These are phyloP conservation scores for Pseudogymnoascus sp. DNA, from an alignment of 2,329 filamentous ascomycete genomes.

Conservation along the genomic window DNA sequence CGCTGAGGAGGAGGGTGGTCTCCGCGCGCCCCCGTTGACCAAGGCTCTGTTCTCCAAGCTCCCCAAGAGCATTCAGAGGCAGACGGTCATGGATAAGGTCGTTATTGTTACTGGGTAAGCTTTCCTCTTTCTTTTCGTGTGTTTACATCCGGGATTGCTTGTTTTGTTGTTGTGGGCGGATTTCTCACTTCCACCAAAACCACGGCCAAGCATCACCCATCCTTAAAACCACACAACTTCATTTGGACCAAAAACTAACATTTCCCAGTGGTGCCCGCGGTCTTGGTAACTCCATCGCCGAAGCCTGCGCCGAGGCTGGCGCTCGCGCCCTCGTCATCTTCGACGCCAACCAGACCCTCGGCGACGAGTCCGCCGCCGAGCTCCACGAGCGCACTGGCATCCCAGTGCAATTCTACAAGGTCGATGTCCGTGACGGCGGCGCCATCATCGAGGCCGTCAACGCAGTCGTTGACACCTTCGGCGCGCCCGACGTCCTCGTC, in stretches of 20 bases:
- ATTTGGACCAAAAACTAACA: slow-evolving; percentile 21
- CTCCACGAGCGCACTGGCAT: slow-evolving; percentile 65
- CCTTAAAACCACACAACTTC: not conserved
- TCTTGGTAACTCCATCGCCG: slow-evolving; percentile 71
- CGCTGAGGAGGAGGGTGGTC: slow-evolving; percentile 9
- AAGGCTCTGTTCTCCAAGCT: slow-evolving; percentile 47
- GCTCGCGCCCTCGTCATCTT: slow-evolving; percentile 67
- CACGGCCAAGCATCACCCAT: not conserved
- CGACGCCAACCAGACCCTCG: slow-evolving; percentile 68
- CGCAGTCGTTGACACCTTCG: slow-evolving; percentile 57
- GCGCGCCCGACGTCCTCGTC: slow-evolving; percentile 65
- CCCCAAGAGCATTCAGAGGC: slow-evolving; percentile 59
- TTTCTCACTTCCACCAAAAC: not conserved
- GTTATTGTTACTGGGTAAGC: slow-evolving; percentile 64
- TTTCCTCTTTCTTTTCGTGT: not conserved
- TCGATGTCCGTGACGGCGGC: slow-evolving; percentile 65
- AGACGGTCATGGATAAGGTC: slow-evolving; percentile 62
- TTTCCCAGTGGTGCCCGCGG: slow-evolving; percentile 59
- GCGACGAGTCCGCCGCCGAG: slow-evolving; percentile 60
- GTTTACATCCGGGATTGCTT: not conserved
- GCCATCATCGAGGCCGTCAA: slow-evolving; percentile 64
- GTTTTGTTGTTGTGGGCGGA: not conserved
- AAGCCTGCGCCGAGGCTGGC: slow-evolving; percentile 67
- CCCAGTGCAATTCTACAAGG: slow-evolving; percentile 68
- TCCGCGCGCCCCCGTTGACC: slow-evolving; percentile 37